Evolutionary conservation across 371 early-diverging fungal species (phyloP).

Genomic region (Conidiobolus coronatus): DNA sequence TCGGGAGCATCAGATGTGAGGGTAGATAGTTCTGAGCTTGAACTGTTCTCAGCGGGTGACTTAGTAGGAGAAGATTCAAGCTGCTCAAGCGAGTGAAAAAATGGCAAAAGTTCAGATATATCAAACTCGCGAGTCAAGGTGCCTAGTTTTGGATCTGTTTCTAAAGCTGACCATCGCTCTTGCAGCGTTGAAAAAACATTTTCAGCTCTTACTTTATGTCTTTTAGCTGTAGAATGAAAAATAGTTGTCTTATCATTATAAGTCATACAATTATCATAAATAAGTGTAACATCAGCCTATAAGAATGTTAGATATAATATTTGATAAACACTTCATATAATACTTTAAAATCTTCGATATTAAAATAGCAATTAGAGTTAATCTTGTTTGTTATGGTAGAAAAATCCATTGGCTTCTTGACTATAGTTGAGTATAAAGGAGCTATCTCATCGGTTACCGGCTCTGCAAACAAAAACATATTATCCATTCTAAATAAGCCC

Average conservation of each 20-base stretch:
- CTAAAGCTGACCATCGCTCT: background rate
- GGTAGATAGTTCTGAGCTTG: too few relatives aligned
- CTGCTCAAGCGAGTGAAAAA: too few relatives aligned
- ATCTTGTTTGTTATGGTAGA: conserved; percentile 18
- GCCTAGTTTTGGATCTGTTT: too few relatives aligned
- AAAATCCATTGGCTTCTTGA: conserved; percentile 31
- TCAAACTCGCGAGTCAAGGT: too few relatives aligned
- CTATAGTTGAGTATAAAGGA: conserved; percentile 47
- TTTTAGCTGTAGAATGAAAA: conserved; percentile 39
- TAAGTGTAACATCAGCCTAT: conserved; percentile 38
- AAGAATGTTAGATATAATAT: background rate
- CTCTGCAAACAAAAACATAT: conserved; percentile 16
- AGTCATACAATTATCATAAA: conserved; percentile 46
- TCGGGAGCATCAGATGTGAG: too few relatives aligned
- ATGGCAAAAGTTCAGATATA: too few relatives aligned
- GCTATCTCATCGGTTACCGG: conserved; percentile 49
- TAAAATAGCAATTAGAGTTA: conserved; percentile 12
- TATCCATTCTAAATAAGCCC: conserved; percentile 9
- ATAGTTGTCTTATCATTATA: conserved; percentile 53
- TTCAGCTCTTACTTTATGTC: conserved; percentile 14
- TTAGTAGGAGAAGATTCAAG: too few relatives aligned
- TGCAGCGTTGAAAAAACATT: conserved; percentile 15
- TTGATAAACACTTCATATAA: background rate
- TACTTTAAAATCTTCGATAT: background rate
- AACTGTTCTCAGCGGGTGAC: too few relatives aligned